Base-by-base conservation (phyloP, 2,329 filamentous ascomycete species). In the Cladosporium velox region DNA sequence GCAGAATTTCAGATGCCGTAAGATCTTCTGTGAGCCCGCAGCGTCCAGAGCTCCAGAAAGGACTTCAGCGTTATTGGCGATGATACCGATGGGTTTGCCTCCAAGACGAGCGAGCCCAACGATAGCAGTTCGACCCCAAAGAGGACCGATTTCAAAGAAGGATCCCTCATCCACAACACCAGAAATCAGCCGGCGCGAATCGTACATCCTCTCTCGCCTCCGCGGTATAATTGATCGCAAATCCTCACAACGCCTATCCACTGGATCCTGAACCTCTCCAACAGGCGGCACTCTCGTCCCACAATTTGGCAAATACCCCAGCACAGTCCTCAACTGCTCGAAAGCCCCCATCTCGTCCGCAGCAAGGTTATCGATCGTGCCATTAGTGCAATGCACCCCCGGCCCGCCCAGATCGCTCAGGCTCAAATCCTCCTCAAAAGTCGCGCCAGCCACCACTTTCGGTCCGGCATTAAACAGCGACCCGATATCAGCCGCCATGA, bases 341-440 rank as follows among this genome's bases (percentile, higher is more conserved):
- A 88, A 89, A 67, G 86, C 88, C 47, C 84, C 86, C n/a, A 79
- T 79, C 73, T 90, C 87, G 67, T 87, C 83, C 4, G 81, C 79
- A 0, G 87, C 87, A 2, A 88, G 78, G 63, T 89, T 90, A 67
- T 90, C 87, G 59, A 89, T 88, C 0, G 87, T 90, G 0, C 87
- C 87, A 66, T 90, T 90, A 0, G 84, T 85, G 70, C 86, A 88
- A 71, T 90, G 87, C 74, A 89, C 83, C 24, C 77, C 77, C 0
- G 87, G 86, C 0, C 87, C 87, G 3, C 87, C 87, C 0, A 89
- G 78, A 68, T 88, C 86, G 14, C 81, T 82, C 58, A 88, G 84
- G 4, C 79, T 83, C 2, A 89, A 74, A 0, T 83, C 87, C 77
- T 89, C 87, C 72, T 89, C 87, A 69, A 88, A 89, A 0, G 87